Evolutionary conservation across 2,329 filamentous ascomycete genomes (phyloP), one percentile per base, ranked within the genome.

Genomic region (Xylariaceae sp.): DNA sequence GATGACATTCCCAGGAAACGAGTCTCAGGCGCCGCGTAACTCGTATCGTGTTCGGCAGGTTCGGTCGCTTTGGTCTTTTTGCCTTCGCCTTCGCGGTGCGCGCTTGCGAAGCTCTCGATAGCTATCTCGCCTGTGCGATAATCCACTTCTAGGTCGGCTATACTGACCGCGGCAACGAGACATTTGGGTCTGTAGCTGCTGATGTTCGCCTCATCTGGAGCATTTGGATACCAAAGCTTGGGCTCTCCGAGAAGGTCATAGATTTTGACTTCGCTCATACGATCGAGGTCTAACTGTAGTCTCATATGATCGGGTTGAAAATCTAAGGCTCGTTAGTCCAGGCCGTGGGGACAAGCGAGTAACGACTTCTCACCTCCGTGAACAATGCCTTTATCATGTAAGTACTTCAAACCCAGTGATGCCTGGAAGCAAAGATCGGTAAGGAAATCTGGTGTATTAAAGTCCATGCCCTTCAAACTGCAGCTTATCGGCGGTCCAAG

Each of bases 241-340:
- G 53, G 51, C n/a, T 53, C 23, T 4, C 49, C 53, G n/a, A 53
- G 48, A 6, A 56, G 42, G 8, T 58, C 52, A 18, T 56, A 58
- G 5, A 53, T 53, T 10, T 39, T 48, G 13, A 42, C 35, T 1
- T n/a, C 30, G 4, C 45, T 50, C 55, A 63, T 58, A 13, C 49
- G 45, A 9, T 50, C 52, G 10, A 49, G 6, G 15, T 62, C 53
- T 9, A 62, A 17, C 45, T 62, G 60, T 17, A 62, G 15, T 30
- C 53, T 60, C 17, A 60, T 58, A 50, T 62, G 53, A 51, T 62
- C 57, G 5, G 62, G 52, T 1, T 47, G 47, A 37, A 62, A 62
- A 53, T 59, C 59, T 61, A 17, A 37, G 5, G 2, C 2, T 11
- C 2, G 23, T 61, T 34, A 61, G 55, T 44, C 13, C 17, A 13